phyloP scores from a whole-genome alignment of 2,329 filamentous ascomycete species.

The Alternaria consortialis region DNA sequence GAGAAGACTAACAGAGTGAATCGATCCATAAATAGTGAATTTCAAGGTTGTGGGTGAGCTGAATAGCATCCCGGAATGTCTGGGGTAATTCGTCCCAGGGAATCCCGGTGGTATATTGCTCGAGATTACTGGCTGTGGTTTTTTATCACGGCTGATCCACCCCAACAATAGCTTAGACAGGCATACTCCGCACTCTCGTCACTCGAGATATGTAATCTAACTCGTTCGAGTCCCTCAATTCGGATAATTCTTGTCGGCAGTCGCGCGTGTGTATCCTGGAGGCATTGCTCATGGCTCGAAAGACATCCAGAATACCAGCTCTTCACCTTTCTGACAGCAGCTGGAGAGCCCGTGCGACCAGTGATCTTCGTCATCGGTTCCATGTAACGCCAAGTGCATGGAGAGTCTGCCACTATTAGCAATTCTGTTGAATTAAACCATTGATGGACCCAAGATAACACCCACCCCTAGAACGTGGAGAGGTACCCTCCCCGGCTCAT shows the following conservation, averaged over 20 bases:
- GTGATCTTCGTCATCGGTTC: accelerated
- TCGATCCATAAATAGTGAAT: slow-evolving; percentile 29
- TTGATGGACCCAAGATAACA: neutral
- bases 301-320: slow-evolving; percentile 1
- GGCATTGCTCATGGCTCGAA: neutral
- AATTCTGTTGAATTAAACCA: neutral
- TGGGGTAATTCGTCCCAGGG: slow-evolving; percentile 12
- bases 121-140: neutral
- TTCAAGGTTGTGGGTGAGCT: slow-evolving; percentile 13
- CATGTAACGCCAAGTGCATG: neutral
- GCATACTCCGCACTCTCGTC: slow-evolving; percentile 6
- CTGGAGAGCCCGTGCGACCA: neutral
- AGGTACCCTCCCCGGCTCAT: neutral
- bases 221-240: neutral
- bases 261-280: too few relatives aligned
- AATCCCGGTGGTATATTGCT: neutral
- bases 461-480: neutral
- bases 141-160: neutral
- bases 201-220: neutral
- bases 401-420: neutral
- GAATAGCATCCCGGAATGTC: slow-evolving; percentile 23
- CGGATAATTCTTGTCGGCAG: slow-evolving; percentile 6
- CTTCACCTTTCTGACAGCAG: neutral
- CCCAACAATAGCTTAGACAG: slow-evolving; percentile 17
- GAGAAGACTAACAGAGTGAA: slow-evolving; percentile 13